Percentiles rank a stretch among this genome's conserved stretches.
Conservation (phyloP, 352 stramenopile genomes). For the Pythium coloratum region DNA sequence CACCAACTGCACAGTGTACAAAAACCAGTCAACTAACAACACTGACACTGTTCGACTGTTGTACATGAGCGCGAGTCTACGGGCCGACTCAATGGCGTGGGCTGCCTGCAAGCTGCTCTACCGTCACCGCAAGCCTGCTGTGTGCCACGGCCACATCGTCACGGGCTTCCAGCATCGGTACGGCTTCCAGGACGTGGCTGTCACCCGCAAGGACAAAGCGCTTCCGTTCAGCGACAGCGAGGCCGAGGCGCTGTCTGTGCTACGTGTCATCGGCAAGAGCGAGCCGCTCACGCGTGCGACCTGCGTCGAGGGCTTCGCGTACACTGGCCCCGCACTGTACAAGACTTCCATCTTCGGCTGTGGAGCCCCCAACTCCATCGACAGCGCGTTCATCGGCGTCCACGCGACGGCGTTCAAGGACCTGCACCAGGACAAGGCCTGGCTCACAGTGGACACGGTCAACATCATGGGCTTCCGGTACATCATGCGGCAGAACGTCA, state of each 20-base stretch:
- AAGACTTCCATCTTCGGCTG: conserved; percentile 40
- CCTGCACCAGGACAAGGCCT: conserved; percentile 40
- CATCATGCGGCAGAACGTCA: conserved; percentile 46
- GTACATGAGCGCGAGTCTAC: conserved; percentile 39
- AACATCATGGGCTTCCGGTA: conserved; percentile 42
- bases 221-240: conserved; percentile 35
- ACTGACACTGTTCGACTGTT: conserved; percentile 26
- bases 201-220: conserved; percentile 34
- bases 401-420: conserved; percentile 34
- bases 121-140: conserved; percentile 29
- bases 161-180: conserved; percentile 41
- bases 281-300: conserved; percentile 33
- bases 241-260: conserved; percentile 33
- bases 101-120: conserved; percentile 47
- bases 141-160: conserved; percentile 49
- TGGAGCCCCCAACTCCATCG: conserved; percentile 31
- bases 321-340: conserved; percentile 15
- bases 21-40: not conserved
- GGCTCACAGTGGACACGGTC: conserved; percentile 45
- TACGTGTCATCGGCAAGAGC: conserved; percentile 47
- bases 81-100: conserved; percentile 51
- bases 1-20: not conserved
- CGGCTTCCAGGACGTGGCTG: conserved; percentile 25
- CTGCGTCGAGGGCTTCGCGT: conserved; percentile 44
- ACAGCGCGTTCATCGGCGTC: conserved; percentile 38